Base-by-base conservation (phyloP, 345 rosid species). In the Theobroma cacao region DNA sequence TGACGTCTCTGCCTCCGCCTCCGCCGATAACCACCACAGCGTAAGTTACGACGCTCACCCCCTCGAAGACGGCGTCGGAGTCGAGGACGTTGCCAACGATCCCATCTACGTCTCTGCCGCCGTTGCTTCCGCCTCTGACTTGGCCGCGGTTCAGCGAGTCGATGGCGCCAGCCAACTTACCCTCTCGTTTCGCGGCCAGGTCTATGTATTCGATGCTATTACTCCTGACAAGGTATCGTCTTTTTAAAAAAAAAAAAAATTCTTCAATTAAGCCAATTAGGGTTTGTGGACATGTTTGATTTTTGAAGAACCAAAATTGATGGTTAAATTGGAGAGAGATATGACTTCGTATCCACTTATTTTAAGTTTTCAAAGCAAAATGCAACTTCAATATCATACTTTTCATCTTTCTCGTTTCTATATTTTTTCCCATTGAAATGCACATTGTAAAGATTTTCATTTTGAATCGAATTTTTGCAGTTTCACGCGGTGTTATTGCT, bases 161-260 rank as follows among this genome's bases (percentile, higher is more conserved):
- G 89, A 81, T 18, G 79, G 81, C 12, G 82, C 89, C 7, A 81
- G 86, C 84, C 96, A 92, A 87, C 92, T 94, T 17, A 89, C 94
- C 6, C 88, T 94, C 80, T 88, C 98, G 31, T 94, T 92, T 81
- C 95, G 94, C 2, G 98, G 97, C 11, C 97, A 94, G 75, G 95
- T 94, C 82, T 94, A 91, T 82, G 97, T 92, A 24, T 94, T 94
- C 28, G 94, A 94, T 73, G 90, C 94, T 28, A 95, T 94, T 76
- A 87, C 90, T 45, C 89, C 91, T 20, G 94, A 94, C 48, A 94
- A 92, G 98, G 98, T 92, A 26, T 31, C 26, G 31, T 76, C 31
- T 78, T 40, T 5, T 26, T n/a, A 10, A n/a, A n/a, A n/a, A n/a
- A n/a, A n/a, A n/a, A n/a, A n/a, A n/a, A n/a, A n/a, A n/a, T n/a